These are phyloP conservation scores for Podila epigama DNA, from an alignment of 192 early-diverging fungal genomes.

Conservation along the genomic window DNA sequence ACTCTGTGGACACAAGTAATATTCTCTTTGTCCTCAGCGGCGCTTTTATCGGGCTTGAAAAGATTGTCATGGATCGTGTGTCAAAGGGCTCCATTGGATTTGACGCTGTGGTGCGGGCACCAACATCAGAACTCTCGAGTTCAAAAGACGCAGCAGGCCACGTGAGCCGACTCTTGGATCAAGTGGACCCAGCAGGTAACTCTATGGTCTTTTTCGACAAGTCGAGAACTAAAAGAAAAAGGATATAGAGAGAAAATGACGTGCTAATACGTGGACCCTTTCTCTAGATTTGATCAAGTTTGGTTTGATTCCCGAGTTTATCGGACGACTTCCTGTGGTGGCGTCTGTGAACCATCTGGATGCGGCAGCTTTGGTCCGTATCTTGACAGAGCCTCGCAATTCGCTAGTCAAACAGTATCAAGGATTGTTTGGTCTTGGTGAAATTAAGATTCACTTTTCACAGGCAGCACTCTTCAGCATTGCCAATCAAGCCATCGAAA, in stretches of 20 bases:
- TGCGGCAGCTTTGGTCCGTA: constrained; percentile 72
- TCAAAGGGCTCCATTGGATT: constrained; percentile 87
- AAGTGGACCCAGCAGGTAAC: constrained; percentile 42
- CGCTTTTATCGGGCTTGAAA: constrained; percentile 89
- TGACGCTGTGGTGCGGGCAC: constrained; percentile 62
- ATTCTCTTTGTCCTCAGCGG: constrained; percentile 91
- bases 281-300: constrained; percentile 78
- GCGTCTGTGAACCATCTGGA: constrained; percentile 76
- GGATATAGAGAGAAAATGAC: background rate
- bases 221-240: too few relatives aligned
- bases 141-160: constrained; percentile 25
- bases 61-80: constrained; percentile 76
- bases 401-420: constrained; percentile 84
- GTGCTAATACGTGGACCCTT: background rate
- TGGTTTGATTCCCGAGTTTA: constrained; percentile 90
- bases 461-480: constrained; percentile 71
- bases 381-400: constrained; percentile 85
- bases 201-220: background rate
- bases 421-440: constrained; percentile 71
- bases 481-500: constrained; percentile 77
- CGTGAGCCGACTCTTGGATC: constrained; percentile 30
- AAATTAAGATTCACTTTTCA: constrained; percentile 76
- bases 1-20: constrained; percentile 88
- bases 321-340: constrained; percentile 87
- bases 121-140: constrained; percentile 25